Conservation (phyloP, 108 stramenopile species). For the Fragilaria radians region DNA sequence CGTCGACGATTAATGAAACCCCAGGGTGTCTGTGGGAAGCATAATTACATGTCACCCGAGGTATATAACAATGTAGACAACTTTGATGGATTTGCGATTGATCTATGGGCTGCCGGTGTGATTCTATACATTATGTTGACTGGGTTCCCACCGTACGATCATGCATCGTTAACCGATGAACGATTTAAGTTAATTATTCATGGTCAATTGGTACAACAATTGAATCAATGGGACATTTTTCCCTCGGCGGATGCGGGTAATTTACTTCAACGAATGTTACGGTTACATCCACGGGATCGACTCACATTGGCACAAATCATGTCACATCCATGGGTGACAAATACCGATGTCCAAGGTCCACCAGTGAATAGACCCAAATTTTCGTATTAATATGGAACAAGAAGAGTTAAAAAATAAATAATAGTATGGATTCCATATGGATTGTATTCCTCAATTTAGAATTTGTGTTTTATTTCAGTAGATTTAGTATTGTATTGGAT, state of each 20-base stretch:
- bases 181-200: constrained; percentile 74
- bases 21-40: constrained; percentile 90
- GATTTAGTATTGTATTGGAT: no score
- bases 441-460: no score
- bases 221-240: constrained; percentile 66
- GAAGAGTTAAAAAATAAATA: no score
- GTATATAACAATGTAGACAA: constrained; percentile 57
- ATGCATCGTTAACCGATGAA: constrained; percentile 59
- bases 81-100: constrained; percentile 92
- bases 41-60: constrained; percentile 95
- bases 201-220: constrained; percentile 55
- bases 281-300: constrained; percentile 56
- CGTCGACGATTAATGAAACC: constrained; percentile 66
- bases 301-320: constrained; percentile 69
- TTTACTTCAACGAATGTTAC: constrained; percentile 78
- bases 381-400: constrained; percentile 10
- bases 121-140: constrained; percentile 94
- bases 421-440: no score
- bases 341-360: constrained; percentile 29
- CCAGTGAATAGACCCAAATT: constrained; percentile 22
- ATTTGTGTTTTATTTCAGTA: no score
- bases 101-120: constrained; percentile 92
- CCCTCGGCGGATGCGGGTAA: constrained; percentile 53
- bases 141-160: constrained; percentile 91
- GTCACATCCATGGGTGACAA: constrained; percentile 70